These are phyloP conservation scores for Arbutus unedo DNA, from an alignment of 148 eudicot species.

Conservation along the genomic window DNA sequence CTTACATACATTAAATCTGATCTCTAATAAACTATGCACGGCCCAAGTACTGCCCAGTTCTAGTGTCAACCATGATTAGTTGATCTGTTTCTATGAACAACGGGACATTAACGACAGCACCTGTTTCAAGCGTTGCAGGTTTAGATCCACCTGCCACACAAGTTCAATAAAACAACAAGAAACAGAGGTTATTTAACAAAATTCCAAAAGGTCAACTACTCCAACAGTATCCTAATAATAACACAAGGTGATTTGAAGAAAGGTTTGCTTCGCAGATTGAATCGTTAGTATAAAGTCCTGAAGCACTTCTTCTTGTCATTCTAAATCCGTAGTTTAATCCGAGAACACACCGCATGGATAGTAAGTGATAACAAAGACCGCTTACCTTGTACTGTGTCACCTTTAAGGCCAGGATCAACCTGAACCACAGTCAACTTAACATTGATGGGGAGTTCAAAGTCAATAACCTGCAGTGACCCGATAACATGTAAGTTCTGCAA, in stretches of 20 bases:
- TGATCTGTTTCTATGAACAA: constrained; percentile 67
- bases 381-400: constrained; percentile 86
- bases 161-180: not conserved
- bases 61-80: constrained; percentile 72
- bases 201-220: constrained; percentile 1
- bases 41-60: constrained; percentile 79
- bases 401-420: constrained; percentile 81
- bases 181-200: not conserved
- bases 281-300: not conserved
- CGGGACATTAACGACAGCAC: constrained; percentile 79
- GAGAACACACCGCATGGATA: not conserved
- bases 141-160: constrained; percentile 71
- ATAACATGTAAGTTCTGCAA: constrained; percentile 12
- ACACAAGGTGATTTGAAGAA: not conserved
- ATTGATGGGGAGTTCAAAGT: constrained; percentile 77
- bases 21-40: constrained; percentile 41
- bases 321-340: not conserved
- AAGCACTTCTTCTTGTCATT: not conserved
- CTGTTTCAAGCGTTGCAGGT: constrained; percentile 79
- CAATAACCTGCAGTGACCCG: constrained; percentile 60
- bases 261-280: not conserved
- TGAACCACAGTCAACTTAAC: constrained; percentile 71
- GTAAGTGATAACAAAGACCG: not conserved
- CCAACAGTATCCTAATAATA: not conserved
- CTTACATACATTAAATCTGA: constrained; percentile 8